Evolutionary conservation across 1,139 yeast species (phyloP).

Genomic region (Zygotorulaspora mrakii): DNA sequence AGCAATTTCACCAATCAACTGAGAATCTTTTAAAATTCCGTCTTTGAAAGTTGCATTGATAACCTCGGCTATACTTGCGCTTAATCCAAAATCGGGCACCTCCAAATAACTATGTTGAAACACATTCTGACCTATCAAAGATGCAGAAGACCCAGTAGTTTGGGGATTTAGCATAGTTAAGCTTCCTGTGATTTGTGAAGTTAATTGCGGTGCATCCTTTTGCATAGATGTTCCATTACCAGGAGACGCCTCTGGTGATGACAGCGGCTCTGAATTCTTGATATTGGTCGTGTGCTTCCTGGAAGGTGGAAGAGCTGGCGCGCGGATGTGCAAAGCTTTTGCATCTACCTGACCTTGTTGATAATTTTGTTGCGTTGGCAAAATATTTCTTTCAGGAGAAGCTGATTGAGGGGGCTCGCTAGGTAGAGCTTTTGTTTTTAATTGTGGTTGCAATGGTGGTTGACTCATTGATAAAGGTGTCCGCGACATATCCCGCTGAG

Average conservation of each 20-base stretch:
- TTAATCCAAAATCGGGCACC: conserved; percentile 55
- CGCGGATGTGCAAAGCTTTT: conserved; percentile 23
- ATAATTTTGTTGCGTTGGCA: conserved; percentile 1
- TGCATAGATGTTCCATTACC: conserved; percentile 2
- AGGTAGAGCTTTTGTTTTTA: conserved; percentile 14
- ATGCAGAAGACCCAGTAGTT: conserved; percentile 38
- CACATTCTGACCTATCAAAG: conserved; percentile 30
- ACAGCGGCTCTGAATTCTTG: conserved; percentile 9
- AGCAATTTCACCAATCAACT: conserved; percentile 73
- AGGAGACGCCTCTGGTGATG: conserved; percentile 4
- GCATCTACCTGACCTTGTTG: conserved; percentile 12
- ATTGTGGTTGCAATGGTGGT: conserved; percentile 26
- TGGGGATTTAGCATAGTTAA: conserved; percentile 38
- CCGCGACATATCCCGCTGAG: conserved; percentile 8
- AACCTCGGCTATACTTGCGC: conserved; percentile 78
- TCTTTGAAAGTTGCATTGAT: conserved; percentile 69
- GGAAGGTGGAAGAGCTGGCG: conserved; percentile 58
- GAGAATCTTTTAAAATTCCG: conserved; percentile 54
- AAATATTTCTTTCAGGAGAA: neutral
- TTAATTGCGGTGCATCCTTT: conserved; percentile 4
- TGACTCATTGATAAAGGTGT: conserved; percentile 22
- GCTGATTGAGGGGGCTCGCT: conserved; percentile 11
- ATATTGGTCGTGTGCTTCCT: conserved; percentile 41
- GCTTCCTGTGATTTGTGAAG: conserved; percentile 31
- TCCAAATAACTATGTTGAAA: conserved; percentile 49